Conservation (phyloP, 192 early-diverging fungal genomes). For the Mortierella antarctica region DNA sequence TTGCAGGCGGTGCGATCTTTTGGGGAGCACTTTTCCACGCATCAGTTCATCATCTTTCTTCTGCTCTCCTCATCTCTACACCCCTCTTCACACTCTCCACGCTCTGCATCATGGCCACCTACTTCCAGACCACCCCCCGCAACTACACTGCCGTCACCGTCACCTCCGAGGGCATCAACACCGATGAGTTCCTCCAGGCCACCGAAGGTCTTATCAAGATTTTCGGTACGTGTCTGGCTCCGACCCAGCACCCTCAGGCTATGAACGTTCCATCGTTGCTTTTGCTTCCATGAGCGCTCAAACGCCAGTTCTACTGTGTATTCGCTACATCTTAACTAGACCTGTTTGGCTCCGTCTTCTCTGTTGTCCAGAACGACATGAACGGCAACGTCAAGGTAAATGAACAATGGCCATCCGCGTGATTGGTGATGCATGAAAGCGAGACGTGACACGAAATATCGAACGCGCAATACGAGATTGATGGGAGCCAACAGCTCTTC, state of each 20-base stretch:
- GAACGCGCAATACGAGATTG: too few relatives aligned
- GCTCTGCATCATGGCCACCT: constrained; percentile 55
- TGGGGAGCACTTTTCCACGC: neutral
- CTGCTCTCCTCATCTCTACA: constrained; percentile 17
- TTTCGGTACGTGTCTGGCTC: constrained; percentile 64
- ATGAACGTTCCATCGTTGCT: too few relatives aligned
- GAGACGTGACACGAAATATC: too few relatives aligned
- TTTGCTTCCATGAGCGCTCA: neutral
- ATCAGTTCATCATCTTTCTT: constrained; percentile 10
- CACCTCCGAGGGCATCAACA: constrained; percentile 73
- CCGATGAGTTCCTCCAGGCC: constrained; percentile 81
- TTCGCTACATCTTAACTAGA: constrained; percentile 49
- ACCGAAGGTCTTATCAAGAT: constrained; percentile 80
- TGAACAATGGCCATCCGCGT: too few relatives aligned
- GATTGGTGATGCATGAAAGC: too few relatives aligned
- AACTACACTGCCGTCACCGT: constrained; percentile 76
- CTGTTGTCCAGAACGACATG: constrained; percentile 92
- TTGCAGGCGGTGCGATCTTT: neutral
- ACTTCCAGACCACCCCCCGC: constrained; percentile 72
- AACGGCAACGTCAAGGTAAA: constrained; percentile 88
- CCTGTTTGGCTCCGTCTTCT: constrained; percentile 80
- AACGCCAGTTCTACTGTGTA: neutral
- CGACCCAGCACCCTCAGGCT: too few relatives aligned
- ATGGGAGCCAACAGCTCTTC: too few relatives aligned
- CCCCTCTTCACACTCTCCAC: neutral